These are phyloP conservation scores for Salpingoeca rosetta DNA, from an alignment of 78 protist species.

Conservation along the genomic window DNA sequence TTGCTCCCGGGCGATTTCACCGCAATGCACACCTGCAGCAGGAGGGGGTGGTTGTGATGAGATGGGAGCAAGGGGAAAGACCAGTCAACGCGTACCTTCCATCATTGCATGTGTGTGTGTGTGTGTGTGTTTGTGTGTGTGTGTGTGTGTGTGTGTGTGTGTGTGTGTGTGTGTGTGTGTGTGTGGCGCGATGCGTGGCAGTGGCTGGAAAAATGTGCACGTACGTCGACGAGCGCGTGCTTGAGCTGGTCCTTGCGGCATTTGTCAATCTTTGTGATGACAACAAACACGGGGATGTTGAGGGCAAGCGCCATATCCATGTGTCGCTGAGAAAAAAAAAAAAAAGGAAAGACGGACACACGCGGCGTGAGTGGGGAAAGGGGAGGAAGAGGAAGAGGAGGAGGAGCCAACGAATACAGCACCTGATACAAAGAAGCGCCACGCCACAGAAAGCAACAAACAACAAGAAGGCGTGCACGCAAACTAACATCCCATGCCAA, in stretches of 20 bases:
- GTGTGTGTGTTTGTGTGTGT: not conserved
- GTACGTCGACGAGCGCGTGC: not conserved
- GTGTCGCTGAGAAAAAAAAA: too few relatives aligned
- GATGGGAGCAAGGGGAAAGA: not conserved
- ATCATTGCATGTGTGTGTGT: not conserved
- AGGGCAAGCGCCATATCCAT: constrained; percentile 81
- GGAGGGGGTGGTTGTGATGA: too few relatives aligned
- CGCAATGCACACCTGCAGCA: too few relatives aligned
- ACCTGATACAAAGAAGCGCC: not conserved
- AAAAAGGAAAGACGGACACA: too few relatives aligned
- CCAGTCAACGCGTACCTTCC: not conserved
- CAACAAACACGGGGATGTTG: constrained; percentile 62
- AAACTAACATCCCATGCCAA: not conserved
- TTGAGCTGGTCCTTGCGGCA: not conserved
- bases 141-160: not conserved
- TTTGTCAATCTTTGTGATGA: constrained; percentile 63
- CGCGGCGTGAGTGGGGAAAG: too few relatives aligned
- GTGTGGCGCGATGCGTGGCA: too few relatives aligned
- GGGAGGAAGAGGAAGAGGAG: not conserved
- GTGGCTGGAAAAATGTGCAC: too few relatives aligned
- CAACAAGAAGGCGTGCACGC: not conserved
- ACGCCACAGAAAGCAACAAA: not conserved
- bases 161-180: not conserved
- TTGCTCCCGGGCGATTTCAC: too few relatives aligned
- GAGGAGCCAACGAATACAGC: not conserved